Base-by-base conservation (phyloP, 495 filamentous ascomycete genomes). In the Lasiosphaeria hispida region DNA sequence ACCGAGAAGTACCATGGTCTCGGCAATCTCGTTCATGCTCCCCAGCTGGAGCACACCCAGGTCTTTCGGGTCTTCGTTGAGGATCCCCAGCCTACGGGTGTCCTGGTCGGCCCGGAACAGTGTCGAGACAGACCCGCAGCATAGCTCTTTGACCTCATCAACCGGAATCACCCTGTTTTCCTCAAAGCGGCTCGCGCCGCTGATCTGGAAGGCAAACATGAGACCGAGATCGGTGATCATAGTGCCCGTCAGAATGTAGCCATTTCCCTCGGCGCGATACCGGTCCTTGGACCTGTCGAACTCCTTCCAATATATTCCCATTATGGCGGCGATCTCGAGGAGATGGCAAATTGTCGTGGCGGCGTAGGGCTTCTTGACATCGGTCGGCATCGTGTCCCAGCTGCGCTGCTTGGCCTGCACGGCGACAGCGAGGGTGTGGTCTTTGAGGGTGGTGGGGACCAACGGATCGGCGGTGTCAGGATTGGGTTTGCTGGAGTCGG, bases 221-320 rank as follows among this genome's bases (percentile, higher is more conserved):
- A 80, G 64, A 11, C 77, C 77, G 5, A 78, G 66, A 7, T 80
- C 77, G 36, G 70, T 58, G 6, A 74, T 67, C 9, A 68, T 59
- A 1, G 70, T 65, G 35, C 77, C 78, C 1, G 72, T 75, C 30
- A 82, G 53, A 42, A 80, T 75, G 61, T 67, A 78, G 0, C 78
- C 78, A 59, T 82, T 82, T 2, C 79, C 79, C 61, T 80, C 79
- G 39, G 71, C 79, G 34, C 79, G 71, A 42, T 80, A 76, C 2
- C 70, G 69, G 61, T 79, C 75, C 37, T 64, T 63, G 8, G 57
- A 67, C 13, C 74, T 58, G 62, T 79, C 72, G 56, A 78, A 80
- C 55, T 75, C 75, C 53, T 73, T 76, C 79, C 78, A 82, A 63
- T 82, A 68, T 9, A 82, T 70, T 0, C 78, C 78, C 48, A 82